Evolutionary conservation across 1,284 basidiomycete species (phyloP).

Genomic region (Marasmius sp.): DNA sequence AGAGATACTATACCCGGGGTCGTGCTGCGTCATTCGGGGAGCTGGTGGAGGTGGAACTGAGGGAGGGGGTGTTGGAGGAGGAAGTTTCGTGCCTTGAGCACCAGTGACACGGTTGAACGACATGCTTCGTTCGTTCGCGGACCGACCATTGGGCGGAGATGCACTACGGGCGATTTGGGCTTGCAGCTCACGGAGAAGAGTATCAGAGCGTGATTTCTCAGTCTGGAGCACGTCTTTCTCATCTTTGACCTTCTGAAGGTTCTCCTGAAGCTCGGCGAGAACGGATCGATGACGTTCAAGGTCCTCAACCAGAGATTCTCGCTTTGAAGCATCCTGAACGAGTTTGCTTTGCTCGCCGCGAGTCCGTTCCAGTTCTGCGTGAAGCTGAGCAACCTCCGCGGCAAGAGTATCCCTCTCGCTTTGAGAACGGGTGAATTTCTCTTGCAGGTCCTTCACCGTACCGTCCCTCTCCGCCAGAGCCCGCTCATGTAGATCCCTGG

Average conservation of each 20-base stretch:
- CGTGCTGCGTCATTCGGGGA: conserved; percentile 45
- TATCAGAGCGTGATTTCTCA: conserved; percentile 72
- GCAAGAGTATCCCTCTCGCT: conserved; percentile 55
- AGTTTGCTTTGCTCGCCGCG: conserved; percentile 59
- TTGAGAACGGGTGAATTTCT: conserved; percentile 44
- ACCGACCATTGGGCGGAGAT: conserved; percentile 47
- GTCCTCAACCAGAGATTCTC: conserved; percentile 69
- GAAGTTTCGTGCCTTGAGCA: conserved; percentile 71
- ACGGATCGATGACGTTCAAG: conserved; percentile 74
- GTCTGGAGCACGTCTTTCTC: conserved; percentile 75
- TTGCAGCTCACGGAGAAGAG: conserved; percentile 71
- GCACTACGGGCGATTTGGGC: conserved; percentile 66
- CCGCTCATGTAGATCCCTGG: conserved; percentile 48
- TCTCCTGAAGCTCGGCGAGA: conserved; percentile 74
- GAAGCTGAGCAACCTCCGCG: conserved; percentile 53
- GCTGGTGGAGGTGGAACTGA: conserved; percentile 85
- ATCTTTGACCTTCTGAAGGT: conserved; percentile 72
- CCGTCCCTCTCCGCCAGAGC: conserved; percentile 51
- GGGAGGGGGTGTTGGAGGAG: conserved; percentile 87
- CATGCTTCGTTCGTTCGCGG: conserved; percentile 52
- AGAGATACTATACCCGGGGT: conserved; percentile 46
- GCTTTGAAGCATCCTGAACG: conserved; percentile 71
- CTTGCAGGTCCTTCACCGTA: conserved; percentile 46
- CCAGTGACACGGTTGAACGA: conserved; percentile 58
- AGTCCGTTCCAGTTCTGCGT: conserved; percentile 59